Percentiles rank a stretch among this genome's conserved stretches.
Evolutionary conservation across 2,329 filamentous ascomycete genomes (phyloP).

Genomic region (Ophiostoma sp.): DNA sequence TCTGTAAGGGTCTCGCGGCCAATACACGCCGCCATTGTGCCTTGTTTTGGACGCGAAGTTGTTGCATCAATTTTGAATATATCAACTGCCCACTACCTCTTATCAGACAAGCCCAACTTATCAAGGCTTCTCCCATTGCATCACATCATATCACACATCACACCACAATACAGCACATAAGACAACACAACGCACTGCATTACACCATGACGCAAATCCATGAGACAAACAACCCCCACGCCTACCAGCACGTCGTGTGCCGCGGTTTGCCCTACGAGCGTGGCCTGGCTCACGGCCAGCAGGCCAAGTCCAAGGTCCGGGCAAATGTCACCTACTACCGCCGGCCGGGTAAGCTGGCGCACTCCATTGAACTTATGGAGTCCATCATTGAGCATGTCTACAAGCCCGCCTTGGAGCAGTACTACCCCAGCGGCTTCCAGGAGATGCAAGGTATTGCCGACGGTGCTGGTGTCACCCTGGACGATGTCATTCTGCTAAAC

Average conservation of each 20-base stretch:
- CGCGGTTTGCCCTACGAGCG: constrained; percentile 29
- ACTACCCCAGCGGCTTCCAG: constrained; percentile 26
- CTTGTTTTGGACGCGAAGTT: background rate
- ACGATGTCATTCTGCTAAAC: constrained; percentile 29
- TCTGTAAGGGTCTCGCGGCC: background rate
- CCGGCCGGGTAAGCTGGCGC: constrained; percentile 28
- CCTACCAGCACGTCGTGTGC: constrained; percentile 30
- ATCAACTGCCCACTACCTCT: background rate
- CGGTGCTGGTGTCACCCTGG: constrained; percentile 28
- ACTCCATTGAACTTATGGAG: constrained; percentile 23
- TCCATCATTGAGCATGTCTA: constrained; percentile 29
- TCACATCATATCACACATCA: background rate
- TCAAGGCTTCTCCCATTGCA: background rate
- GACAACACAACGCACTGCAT: background rate
- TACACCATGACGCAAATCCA: constrained; percentile 18
- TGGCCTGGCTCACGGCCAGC: constrained; percentile 28
- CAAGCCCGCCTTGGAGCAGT: constrained; percentile 27
- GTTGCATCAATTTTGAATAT: background rate
- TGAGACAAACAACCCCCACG: constrained; percentile 14
- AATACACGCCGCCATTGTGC: background rate
- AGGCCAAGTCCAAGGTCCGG: constrained; percentile 28
- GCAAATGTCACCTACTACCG: constrained; percentile 29
- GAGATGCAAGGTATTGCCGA: constrained; percentile 29
- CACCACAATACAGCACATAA: background rate
- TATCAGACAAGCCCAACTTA: background rate